Conservation (phyloP, 768 basidiomycete genomes). For the Auriscalpium microsporum region DNA sequence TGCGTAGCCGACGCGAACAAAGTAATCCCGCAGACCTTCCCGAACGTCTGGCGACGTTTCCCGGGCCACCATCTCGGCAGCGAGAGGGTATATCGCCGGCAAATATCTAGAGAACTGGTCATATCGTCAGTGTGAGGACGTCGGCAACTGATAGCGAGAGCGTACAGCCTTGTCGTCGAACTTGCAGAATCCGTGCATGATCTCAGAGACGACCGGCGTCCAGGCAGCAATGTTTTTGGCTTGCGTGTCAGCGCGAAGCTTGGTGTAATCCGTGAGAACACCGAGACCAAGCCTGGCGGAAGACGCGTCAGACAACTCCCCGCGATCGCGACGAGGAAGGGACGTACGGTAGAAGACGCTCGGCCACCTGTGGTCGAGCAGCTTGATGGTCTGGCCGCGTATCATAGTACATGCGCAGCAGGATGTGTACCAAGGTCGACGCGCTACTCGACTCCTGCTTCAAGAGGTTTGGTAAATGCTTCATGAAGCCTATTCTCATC, state of each 20-base stretch:
- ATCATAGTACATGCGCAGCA: slow-evolving; percentile 92
- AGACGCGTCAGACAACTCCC: slow-evolving; percentile 5
- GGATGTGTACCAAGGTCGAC: slow-evolving; percentile 84
- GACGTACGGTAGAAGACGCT: slow-evolving; percentile 63
- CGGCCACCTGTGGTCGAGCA: slow-evolving; percentile 70
- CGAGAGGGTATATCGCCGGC: slow-evolving; percentile 83
- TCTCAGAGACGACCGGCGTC: slow-evolving; percentile 98
- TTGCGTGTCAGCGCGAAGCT: slow-evolving; percentile 83
- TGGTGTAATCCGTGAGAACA: slow-evolving; percentile 86
- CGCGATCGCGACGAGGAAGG: neutral
- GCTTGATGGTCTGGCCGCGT: slow-evolving; percentile 80
- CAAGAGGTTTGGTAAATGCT: slow-evolving; percentile 92
- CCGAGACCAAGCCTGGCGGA: slow-evolving; percentile 68
- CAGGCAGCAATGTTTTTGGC: slow-evolving; percentile 93
- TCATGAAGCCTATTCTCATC: slow-evolving; percentile 81
- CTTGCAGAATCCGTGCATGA: slow-evolving; percentile 79
- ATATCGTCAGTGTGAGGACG: neutral
- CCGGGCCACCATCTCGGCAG: slow-evolving; percentile 74
- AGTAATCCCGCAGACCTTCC: slow-evolving; percentile 67
- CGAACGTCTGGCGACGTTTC: slow-evolving; percentile 82
- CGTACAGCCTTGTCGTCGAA: slow-evolving; percentile 90
- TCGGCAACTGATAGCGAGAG: slow-evolving; percentile 5
- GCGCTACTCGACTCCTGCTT: slow-evolving; percentile 99
- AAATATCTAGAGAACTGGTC: slow-evolving; percentile 79
- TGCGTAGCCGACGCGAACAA: slow-evolving; percentile 67